Evolutionary conservation across 306 rosid species (phyloP), one percentile per base, ranked within the genome.

Genomic region (Quercus aquifolioides): DNA sequence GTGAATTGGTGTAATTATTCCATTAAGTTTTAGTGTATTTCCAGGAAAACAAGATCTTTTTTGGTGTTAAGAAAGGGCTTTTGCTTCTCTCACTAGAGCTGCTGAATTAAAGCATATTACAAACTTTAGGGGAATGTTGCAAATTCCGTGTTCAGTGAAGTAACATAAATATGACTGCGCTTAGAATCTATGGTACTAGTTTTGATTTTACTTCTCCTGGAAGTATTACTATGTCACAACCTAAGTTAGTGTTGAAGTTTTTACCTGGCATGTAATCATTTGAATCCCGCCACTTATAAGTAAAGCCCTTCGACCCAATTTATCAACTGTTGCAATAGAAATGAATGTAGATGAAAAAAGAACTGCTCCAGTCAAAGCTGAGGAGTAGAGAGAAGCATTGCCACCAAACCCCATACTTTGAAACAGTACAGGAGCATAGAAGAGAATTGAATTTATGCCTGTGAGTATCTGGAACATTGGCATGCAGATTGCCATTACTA

Each of bases 301-400:
- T 71, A 94, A 84, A 81, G 68, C 76, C 78, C 97, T 87, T 71
- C 97, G 75, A 5, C 98, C 98, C 60, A 91, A 76, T 76, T 74
- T 90, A 80, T 94, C 98, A 4, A 94, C 97, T 13, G 92, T 78
- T 55, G 94, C 93, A 51, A 94, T 94, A 23, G 98, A 94, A 52
- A 94, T 72, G 73, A 94, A 46, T 0, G 98, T 94, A 0, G 98
- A 94, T 20, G 78, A 76, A 25, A 89, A 91, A 77, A 94, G 97
- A 82, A 94, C 97, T 9, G 90, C 97, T 14, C 98, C 98, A 2
- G 98, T 94, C 69, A 88, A 78, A 67, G 98, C 97, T 49, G 98
- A 91, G 18, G 97, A 84, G 80, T 91, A 92, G 41, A 94, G 93
- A 38, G 98, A 64, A 6, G 97, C 98, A 73, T 89, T 83, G 75